Evolutionary conservation across 2,329 filamentous ascomycete genomes (phyloP), one percentile per base, ranked within the genome.

Genomic region (Cladosporium sp.): DNA sequence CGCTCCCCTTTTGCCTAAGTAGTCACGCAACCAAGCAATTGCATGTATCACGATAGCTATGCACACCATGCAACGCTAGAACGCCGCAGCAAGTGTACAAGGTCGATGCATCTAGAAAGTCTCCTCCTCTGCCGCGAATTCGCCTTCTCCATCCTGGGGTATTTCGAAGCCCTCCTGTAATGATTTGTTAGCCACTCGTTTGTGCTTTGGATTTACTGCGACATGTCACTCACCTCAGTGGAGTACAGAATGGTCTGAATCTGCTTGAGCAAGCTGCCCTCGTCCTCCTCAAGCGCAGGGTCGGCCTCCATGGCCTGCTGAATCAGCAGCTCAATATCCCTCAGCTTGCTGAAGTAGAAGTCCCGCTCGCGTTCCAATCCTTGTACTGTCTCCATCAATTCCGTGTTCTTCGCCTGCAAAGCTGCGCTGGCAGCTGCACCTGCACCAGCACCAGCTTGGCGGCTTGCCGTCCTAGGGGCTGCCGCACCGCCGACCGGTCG

Each of bases 281-380:
- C 92, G 54, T 95, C 87, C 79, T 94, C 92, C 74, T 96, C 93
- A 45, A 97, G 74, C 72, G 95, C 86, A 0, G 91, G 91, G 58
- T 96, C 88, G 55, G 89, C 86, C 61, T 98, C 93, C 64, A 94
- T 86, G 9, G 91, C 90, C 63, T 88, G 86, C 75, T 98, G 93
- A 49, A 98, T 81, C 62, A 98, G 75, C 57, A 98, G 76, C 73
- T 98, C 93, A 61, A 98, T 98, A 67, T 98, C 93, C 53, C 93
- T 82, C 57, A 98, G 79, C 78, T 98, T 98, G 79, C 88, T 94
- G 72, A 98, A 98, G 78, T 98, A 98, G 69, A 98, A 98, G 69
- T 98, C 93, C 43, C 93, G 82, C 76, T 98, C 93, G 62, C 93
- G 85, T 78, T 98, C 93, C 36, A 98, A 78, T 1, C 93, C 93